phyloP scores from a whole-genome alignment of 148 eudicot species.

The Polygonum maritimum region DNA sequence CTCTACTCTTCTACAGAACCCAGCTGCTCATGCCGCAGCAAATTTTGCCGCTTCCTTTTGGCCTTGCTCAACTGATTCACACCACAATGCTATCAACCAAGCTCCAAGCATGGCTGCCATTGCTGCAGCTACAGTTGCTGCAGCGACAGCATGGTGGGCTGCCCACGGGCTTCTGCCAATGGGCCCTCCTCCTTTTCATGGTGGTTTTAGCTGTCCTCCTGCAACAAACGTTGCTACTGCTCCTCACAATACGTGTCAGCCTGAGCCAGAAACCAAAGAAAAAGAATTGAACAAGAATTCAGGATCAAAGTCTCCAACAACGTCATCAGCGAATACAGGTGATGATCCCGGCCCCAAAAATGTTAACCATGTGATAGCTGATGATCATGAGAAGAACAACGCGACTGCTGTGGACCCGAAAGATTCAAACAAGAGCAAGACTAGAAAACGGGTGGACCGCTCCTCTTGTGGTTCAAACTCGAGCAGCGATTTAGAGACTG shows the following conservation, averaged over 20 bases:
- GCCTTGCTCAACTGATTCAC: constrained; percentile 39
- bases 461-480: constrained; percentile 98
- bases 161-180: constrained; percentile 72
- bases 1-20: constrained; percentile 75
- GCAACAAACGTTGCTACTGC: constrained; percentile 24
- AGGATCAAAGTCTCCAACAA: constrained; percentile 20
- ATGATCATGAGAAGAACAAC: constrained; percentile 22
- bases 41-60: constrained; percentile 71
- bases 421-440: constrained; percentile 43
- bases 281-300: constrained; percentile 34
- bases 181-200: constrained; percentile 45
- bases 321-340: constrained; percentile 43
- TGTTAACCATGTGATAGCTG: constrained; percentile 17
- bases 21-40: constrained; percentile 92
- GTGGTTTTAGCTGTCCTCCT: constrained; percentile 38
- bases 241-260: constrained; percentile 22
- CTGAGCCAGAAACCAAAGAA: constrained; percentile 19
- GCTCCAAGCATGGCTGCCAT: constrained; percentile 59
- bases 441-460: constrained; percentile 67
- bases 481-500: constrained; percentile 86
- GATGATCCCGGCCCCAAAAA: constrained; percentile 27
- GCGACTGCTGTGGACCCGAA: constrained; percentile 26
- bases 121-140: constrained; percentile 92
- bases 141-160: constrained; percentile 99
- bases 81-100: constrained; percentile 24